Conservation (phyloP, 352 stramenopile genomes). For the Globisporangium paroecandrum region DNA sequence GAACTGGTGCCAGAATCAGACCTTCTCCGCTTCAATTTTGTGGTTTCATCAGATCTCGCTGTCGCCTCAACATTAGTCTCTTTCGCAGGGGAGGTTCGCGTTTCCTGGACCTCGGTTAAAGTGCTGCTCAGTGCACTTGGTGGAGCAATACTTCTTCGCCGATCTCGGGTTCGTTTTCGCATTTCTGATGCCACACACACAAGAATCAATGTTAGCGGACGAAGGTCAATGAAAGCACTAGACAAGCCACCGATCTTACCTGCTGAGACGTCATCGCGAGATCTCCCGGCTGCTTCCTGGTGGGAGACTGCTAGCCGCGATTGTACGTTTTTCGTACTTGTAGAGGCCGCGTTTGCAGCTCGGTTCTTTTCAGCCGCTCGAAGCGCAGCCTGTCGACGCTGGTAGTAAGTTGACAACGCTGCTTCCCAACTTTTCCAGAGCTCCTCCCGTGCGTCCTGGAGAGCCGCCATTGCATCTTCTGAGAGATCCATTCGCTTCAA, state of each 20-base stretch:
- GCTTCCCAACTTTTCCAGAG: slow-evolving; percentile 27
- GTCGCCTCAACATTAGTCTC: neutral
- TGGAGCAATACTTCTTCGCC: slow-evolving; percentile 28
- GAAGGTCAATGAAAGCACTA: neutral
- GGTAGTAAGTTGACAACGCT: slow-evolving; percentile 10
- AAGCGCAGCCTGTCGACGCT: slow-evolving; percentile 1
- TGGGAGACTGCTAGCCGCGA: neutral
- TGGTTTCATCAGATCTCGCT: neutral
- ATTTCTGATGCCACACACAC: neutral
- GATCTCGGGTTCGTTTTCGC: slow-evolving; percentile 27
- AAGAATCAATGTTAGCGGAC: neutral
- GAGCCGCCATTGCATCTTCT: neutral
- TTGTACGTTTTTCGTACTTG: neutral
- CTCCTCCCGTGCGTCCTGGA: slow-evolving; percentile 15
- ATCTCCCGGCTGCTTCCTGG: neutral
- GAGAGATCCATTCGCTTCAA: neutral
- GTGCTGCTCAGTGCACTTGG: slow-evolving; percentile 12
- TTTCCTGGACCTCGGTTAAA: neutral
- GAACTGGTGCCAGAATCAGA: neutral
- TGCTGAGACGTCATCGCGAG: neutral
- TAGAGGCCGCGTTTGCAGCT: neutral
- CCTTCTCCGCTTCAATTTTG: slow-evolving; percentile 12
- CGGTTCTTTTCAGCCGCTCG: neutral
- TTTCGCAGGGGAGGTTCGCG: neutral
- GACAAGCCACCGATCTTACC: neutral